Evolutionary conservation across 192 early-diverging fungal genomes (phyloP), one percentile per base, ranked within the genome.

Genomic region (Backusella psychrophila): DNA sequence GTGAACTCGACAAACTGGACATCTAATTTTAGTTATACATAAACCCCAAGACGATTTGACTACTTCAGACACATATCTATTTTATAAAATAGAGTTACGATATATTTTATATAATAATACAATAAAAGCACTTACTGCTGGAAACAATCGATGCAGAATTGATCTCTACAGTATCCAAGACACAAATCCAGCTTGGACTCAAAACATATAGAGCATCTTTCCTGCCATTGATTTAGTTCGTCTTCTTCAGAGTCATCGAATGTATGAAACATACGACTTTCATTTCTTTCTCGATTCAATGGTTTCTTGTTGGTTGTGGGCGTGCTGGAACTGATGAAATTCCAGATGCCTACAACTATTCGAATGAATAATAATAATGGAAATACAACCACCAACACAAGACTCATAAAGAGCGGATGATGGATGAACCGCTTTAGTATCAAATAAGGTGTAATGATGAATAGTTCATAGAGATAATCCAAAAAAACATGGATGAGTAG

Each of bases 201-300:
- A 82, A 89, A 89, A 76, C 88, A 89, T 67, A 89, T 89, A 39
- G 87, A 88, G 38, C 88, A 89, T 9, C 87, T 70, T 52, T 88
- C 87, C 3, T 87, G 73, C 84, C 85, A 89, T 69, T 80, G 85
- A 46, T 89, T 85, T 65, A 89, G 82, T 14, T 87, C 87, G 36
- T 82, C 69, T 29, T 44, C 23, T 38, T 39, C 68, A 19, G 21
- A 35, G 0, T 21, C 68, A n/a, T 15, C 19, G 15, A 67, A 33
- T 19, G 17, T 31, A n/a, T 35, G 66, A 36, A 67, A 6, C 34
- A 67, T 35, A 31, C 19, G 5, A 8, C 1, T 11, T 19, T 39
- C 36, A 12, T n/a, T 49, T 2, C 19, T 49, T 6, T 69, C 35
- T 8, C 21, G 38, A 38, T 21, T 19, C 9, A 12, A 69, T 11